A percentile compares a stretch with the other conserved stretches of the same genome.
Evolutionary conservation across 306 rosid species (phyloP).

Genomic region (Quercus berberidifolia): DNA sequence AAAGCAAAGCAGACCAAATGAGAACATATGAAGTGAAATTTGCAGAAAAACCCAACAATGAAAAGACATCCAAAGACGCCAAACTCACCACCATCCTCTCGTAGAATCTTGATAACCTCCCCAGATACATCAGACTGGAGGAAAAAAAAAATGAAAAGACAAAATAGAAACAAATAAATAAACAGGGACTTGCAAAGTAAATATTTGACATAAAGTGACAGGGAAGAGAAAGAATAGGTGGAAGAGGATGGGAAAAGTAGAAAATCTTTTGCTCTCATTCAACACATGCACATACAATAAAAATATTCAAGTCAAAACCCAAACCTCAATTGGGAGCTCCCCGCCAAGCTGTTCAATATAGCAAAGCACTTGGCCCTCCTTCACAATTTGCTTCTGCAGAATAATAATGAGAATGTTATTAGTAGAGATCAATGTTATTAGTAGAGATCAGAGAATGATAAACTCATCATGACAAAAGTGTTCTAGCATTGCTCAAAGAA

Average conservation of each 20-base stretch:
- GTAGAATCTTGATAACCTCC: slow-evolving; percentile 80
- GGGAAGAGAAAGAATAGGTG: background rate
- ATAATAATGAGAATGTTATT: slow-evolving; percentile 4
- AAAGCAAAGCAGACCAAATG: background rate
- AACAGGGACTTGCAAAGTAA: background rate
- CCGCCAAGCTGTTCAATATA: slow-evolving; percentile 84
- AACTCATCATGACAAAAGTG: background rate
- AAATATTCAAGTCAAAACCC: slow-evolving; percentile 13
- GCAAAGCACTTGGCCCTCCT: slow-evolving; percentile 86
- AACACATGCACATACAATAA: background rate
- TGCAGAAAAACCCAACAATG: background rate
- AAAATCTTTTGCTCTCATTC: background rate
- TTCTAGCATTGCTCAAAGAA: background rate
- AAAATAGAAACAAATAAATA: background rate
- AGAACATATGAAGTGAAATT: background rate
- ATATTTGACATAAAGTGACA: background rate
- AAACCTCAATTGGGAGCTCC: slow-evolving; percentile 78
- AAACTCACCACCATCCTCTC: slow-evolving; percentile 78
- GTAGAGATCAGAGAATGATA: background rate
- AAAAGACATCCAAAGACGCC: background rate
- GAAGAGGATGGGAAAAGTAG: background rate
- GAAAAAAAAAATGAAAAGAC: slow-evolving; percentile 4
- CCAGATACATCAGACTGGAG: slow-evolving; percentile 76
- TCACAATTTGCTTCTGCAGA: slow-evolving; percentile 69
- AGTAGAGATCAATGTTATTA: background rate